Evolutionary conservation across 1,139 yeast species (phyloP), one percentile per base, ranked within the genome.

Genomic region (Scheffersomyces stambukii): DNA sequence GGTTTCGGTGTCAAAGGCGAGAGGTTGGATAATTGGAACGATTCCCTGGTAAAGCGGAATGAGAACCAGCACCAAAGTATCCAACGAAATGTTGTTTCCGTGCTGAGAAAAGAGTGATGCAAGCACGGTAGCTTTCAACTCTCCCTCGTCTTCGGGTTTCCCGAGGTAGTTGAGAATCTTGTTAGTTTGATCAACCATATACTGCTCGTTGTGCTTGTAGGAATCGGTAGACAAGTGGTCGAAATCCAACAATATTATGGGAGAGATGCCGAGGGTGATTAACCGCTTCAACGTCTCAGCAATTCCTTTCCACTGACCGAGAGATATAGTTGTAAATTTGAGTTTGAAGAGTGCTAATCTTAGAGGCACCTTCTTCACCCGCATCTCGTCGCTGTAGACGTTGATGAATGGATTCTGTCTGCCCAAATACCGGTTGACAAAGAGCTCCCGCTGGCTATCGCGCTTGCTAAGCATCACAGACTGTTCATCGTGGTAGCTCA

Each of bases 1-100:
- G 1, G 66, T 51, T 1, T 37, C 45, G 1, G 57, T 33, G 38
- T 72, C 67, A 36, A 66, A 76, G 1, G 70, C 72, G 13, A 77
- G 52, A 0, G 89, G 89, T 27, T 72, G 70, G 5, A 82, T 54
- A 1, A 81, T 64, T 0, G 93, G 91, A 2, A 81, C 66, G 8
- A 58, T 53, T 4, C 62, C 63, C 37, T 68, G 74, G 41, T 63
- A 64, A 23, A 67, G 34, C 0, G 74, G 74, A 6, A 65, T 54
- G 14, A 68, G 42, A 2, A 67, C 32, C 45, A 52, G 66, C 28
- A 59, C 64, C 21, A 63, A 38, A 25, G 52, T 48, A 26, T 52
- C 53, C 11, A 61, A 42, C 2, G 30, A 27, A 4, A 45, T 26
- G 4, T 32, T 33, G 0, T 34, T 41, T 3, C 37, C 30, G 13